Evolutionary conservation across 2,329 filamentous ascomycete genomes (phyloP).

Genomic region (Pyrenophora tritici-repentis): DNA sequence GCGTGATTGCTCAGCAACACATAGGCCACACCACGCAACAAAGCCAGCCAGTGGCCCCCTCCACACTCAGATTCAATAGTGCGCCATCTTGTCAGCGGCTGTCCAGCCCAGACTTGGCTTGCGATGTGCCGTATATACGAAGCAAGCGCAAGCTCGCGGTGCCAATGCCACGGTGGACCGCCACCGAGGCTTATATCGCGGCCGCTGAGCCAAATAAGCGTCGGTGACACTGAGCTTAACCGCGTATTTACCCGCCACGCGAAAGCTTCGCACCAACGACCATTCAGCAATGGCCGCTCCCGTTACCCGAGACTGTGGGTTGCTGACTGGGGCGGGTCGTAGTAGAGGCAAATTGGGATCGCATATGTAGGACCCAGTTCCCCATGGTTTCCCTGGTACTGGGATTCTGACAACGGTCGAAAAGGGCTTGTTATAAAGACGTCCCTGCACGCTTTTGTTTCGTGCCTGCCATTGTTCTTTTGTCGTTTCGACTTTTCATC

Average conservation of each 20-base stretch:
- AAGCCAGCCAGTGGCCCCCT: background rate
- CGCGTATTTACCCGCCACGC: conserved; percentile 5
- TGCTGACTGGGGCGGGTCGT: background rate
- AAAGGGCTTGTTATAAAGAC: conserved; percentile 5
- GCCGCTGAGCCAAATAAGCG: conserved; percentile 1
- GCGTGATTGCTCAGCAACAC: conserved; percentile 4
- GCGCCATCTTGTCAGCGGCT: background rate
- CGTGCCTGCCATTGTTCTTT: background rate
- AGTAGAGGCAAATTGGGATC: background rate
- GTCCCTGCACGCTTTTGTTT: background rate
- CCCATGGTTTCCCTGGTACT: conserved; percentile 2
- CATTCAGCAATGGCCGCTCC: conserved; percentile 1
- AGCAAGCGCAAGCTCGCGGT: too few relatives aligned
- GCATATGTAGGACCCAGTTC: conserved; percentile 8
- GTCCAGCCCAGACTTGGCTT: too few relatives aligned
- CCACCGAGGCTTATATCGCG: conserved; percentile 5
- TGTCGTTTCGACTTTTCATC: background rate
- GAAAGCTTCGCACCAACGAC: conserved; percentile 3
- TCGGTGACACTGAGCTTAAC: conserved; percentile 12
- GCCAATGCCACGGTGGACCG: background rate
- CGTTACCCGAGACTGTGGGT: conserved; percentile 1
- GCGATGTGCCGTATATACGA: too few relatives aligned
- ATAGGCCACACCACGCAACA: background rate
- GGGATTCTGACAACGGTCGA: conserved; percentile 3
- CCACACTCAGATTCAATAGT: background rate